Conservation (phyloP, 2,329 filamentous ascomycete species). For the Phyllosticta ampelicida region DNA sequence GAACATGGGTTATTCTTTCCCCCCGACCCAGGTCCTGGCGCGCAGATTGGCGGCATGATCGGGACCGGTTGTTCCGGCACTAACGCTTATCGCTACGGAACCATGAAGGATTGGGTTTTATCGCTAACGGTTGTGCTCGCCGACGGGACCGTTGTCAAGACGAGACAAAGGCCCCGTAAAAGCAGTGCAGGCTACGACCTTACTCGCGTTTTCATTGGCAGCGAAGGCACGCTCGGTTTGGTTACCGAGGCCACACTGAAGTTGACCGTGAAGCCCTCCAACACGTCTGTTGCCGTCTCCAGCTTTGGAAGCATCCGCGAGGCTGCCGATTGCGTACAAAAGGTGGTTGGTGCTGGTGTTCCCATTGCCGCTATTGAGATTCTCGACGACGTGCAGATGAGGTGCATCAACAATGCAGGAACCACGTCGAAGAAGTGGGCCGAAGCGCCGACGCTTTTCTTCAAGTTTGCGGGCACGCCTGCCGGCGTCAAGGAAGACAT, state of each 20-base stretch:
- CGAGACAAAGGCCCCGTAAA: conserved; percentile 76
- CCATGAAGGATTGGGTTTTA: conserved; percentile 90
- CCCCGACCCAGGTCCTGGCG: conserved; percentile 80
- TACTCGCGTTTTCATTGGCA: conserved; percentile 79
- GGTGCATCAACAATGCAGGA: conserved; percentile 56
- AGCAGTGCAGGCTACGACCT: conserved; percentile 87
- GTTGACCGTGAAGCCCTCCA: conserved; percentile 68
- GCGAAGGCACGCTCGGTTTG: conserved; percentile 81
- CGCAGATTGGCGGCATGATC: conserved; percentile 85
- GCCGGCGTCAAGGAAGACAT: conserved; percentile 70
- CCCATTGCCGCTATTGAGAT: conserved; percentile 89
- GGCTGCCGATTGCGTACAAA: conserved; percentile 69
- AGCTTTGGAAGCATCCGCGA: conserved; percentile 55
- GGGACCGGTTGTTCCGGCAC: conserved; percentile 70
- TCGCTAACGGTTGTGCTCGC: conserved; percentile 79
- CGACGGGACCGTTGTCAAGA: conserved; percentile 84
- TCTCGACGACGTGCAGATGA: conserved; percentile 84
- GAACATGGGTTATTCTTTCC: conserved; percentile 75
- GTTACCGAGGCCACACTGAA: conserved; percentile 88
- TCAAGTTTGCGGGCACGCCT: conserved; percentile 63
- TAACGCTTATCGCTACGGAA: conserved; percentile 86
- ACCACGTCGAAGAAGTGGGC: conserved; percentile 55
- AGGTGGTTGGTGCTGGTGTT: conserved; percentile 69
- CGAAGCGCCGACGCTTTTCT: conserved; percentile 60
- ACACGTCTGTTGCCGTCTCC: conserved; percentile 66